Conservation (phyloP, 495 filamentous ascomycete genomes). For the Talaromyces thailandensis region DNA sequence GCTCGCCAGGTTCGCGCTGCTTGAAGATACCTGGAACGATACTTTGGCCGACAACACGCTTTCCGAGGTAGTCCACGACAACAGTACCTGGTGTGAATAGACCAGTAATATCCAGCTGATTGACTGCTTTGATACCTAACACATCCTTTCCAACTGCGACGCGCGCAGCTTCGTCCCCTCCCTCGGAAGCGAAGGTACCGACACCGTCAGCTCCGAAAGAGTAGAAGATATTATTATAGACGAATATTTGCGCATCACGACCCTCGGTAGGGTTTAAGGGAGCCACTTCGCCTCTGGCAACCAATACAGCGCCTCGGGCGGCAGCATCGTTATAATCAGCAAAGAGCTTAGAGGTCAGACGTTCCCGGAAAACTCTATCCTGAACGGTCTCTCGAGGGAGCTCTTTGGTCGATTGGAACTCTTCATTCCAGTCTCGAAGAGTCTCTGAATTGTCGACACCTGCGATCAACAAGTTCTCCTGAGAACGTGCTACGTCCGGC, state of each 20-base stretch:
- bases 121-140: constrained; percentile 83
- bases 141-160: constrained; percentile 98
- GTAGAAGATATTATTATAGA: constrained; percentile 99
- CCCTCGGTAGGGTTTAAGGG: constrained; percentile 95
- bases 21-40: constrained; percentile 99
- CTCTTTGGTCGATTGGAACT: constrained; percentile 94
- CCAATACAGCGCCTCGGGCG: constrained; percentile 82
- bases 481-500: constrained; percentile 76
- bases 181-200: constrained; percentile 91
- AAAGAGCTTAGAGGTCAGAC: constrained; percentile 88
- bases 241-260: constrained; percentile 92
- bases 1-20: constrained; percentile 92
- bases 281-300: constrained; percentile 86
- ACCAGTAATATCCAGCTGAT: constrained; percentile 91
- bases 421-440: constrained; percentile 96
- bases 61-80: constrained; percentile 94
- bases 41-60: constrained; percentile 94
- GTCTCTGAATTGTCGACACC: constrained; percentile 92
- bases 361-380: constrained; percentile 91
- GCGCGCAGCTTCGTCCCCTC: constrained; percentile 92
- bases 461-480: constrained; percentile 83
- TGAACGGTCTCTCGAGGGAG: constrained; percentile 87
- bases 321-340: constrained; percentile 97
- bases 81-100: constrained; percentile 94
- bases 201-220: constrained; percentile 97